Evolutionary conservation across 2,329 filamentous ascomycete species (phyloP).

Genomic region (Gnomoniopsis sp.): DNA sequence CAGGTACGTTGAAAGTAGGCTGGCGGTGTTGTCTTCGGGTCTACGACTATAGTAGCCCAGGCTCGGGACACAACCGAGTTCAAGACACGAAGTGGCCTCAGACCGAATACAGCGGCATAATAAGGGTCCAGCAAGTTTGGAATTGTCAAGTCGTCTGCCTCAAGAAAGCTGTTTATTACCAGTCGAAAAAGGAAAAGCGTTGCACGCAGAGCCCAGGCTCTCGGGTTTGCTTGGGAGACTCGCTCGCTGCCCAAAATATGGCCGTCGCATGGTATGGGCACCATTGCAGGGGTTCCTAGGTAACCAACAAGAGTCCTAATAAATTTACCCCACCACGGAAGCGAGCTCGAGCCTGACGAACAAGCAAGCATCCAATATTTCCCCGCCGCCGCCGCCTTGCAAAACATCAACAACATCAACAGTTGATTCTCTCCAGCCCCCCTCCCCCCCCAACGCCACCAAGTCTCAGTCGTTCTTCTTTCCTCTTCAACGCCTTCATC

Average conservation of each 20-base stretch:
- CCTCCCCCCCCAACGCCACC: background rate
- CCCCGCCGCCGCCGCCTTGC: background rate
- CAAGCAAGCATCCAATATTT: background rate
- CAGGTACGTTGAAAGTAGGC: no score
- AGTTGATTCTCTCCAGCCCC: background rate
- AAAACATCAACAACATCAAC: conserved; percentile 1
- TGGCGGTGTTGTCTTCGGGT: no score
- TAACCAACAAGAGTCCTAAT: background rate
- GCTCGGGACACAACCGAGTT: no score
- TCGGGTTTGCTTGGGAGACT: no score
- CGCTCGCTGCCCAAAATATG: background rate
- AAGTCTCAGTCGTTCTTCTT: no score
- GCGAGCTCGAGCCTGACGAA: background rate
- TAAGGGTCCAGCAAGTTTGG: no score
- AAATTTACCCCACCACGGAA: conserved; percentile 6
- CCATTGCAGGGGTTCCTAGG: background rate
- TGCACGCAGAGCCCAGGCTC: no score
- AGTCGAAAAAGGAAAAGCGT: background rate
- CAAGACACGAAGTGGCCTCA: no score
- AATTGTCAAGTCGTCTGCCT: background rate
- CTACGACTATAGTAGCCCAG: no score
- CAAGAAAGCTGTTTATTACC: background rate
- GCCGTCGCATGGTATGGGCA: background rate
- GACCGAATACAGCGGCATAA: no score
- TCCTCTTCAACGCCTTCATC: background rate